phyloP scores from a whole-genome alignment of 2,329 filamentous ascomycete species.

The Aspergillus tamarii region DNA sequence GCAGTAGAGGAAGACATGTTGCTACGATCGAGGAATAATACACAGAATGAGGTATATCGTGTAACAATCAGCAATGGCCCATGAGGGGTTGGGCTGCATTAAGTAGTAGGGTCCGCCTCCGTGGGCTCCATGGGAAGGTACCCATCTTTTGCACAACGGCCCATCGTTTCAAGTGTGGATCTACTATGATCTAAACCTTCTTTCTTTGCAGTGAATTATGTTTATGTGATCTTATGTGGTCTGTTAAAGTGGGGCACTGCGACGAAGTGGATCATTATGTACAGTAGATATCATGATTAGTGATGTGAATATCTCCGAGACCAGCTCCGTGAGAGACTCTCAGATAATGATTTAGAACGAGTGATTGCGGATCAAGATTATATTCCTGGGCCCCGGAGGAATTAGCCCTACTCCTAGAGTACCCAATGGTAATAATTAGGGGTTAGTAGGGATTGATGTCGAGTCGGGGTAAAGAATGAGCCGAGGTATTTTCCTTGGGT shows the following conservation, averaged over 20 bases:
- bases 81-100: neutral
- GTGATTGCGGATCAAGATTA: neutral
- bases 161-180: constrained; percentile 1
- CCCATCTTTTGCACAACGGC: neutral
- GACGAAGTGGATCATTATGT: neutral
- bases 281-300: neutral
- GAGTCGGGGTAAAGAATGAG: neutral
- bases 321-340: neutral
- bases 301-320: neutral
- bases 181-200: neutral
- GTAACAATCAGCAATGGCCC: neutral
- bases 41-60: neutral
- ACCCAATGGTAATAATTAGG: neutral
- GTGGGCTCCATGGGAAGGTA: neutral
- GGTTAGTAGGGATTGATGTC: neutral
- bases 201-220: neutral
- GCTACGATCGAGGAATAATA: neutral
- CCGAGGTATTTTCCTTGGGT: neutral
- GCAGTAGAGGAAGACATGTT: neutral
- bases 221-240: constrained; percentile 4
- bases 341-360: neutral
- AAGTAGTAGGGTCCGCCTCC: neutral
- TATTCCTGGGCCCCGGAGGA: neutral
- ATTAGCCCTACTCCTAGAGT: neutral
- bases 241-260: neutral